phyloP scores from a whole-genome alignment of 2,329 filamentous ascomycete species.

The Pseudogymnoascus sp. region DNA sequence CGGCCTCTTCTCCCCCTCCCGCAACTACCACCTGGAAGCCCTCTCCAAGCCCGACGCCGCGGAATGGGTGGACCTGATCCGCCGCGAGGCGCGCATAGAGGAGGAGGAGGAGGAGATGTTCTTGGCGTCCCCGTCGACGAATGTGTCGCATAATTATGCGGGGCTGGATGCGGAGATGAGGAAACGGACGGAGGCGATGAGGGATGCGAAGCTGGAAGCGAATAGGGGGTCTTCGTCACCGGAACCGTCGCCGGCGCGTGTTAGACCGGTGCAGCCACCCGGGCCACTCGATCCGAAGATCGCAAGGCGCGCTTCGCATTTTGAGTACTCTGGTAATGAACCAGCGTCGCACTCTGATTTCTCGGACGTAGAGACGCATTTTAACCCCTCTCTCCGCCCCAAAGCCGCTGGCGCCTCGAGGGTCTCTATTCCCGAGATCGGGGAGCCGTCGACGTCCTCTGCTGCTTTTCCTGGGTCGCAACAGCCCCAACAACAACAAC shows the following conservation, averaged over 20 bases:
- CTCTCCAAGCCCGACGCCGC: constrained; percentile 64
- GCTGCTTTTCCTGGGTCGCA: constrained; percentile 13
- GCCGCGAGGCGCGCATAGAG: constrained; percentile 72
- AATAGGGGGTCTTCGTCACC: constrained; percentile 47
- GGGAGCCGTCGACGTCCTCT: constrained; percentile 25
- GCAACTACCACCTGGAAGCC: constrained; percentile 87
- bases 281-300: background rate
- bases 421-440: constrained; percentile 24
- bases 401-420: constrained; percentile 31
- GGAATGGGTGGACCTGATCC: constrained; percentile 79
- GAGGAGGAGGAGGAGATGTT: constrained; percentile 83
- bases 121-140: constrained; percentile 55
- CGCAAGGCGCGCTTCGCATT: constrained; percentile 49
- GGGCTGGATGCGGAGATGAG: constrained; percentile 25
- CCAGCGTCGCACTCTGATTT: constrained; percentile 79
- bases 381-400: constrained; percentile 27
- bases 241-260: constrained; percentile 35
- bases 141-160: constrained; percentile 19
- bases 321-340: constrained; percentile 60
- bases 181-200: constrained; percentile 11
- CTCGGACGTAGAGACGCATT: constrained; percentile 54
- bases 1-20: constrained; percentile 81
- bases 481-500: too few species aligned
- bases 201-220: constrained; percentile 22
- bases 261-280: constrained; percentile 26